These are phyloP conservation scores for Scutellaria minor DNA, from an alignment of 257 asterid genomes.

Conservation along the genomic window DNA sequence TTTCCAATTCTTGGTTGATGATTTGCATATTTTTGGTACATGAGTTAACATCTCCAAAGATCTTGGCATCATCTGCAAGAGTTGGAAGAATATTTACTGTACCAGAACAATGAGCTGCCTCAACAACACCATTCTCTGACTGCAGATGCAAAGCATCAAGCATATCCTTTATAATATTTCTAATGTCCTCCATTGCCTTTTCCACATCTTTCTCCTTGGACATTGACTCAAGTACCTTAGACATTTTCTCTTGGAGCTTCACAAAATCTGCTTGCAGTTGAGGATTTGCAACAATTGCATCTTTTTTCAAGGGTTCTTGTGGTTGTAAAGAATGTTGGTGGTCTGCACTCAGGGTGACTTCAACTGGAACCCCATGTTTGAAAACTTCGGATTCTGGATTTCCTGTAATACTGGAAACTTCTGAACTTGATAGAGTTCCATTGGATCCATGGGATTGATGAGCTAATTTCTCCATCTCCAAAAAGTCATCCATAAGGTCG, in stretches of 20 bases:
- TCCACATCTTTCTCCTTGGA: conserved; percentile 58
- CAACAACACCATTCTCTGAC: conserved; percentile 40
- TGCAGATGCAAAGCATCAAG: conserved; percentile 39
- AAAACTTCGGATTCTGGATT: conserved; percentile 36
- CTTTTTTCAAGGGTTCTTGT: conserved; percentile 35
- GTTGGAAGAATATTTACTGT: too few relatives aligned
- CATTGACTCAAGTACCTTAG: conserved; percentile 59
- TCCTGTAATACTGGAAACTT: conserved; percentile 34
- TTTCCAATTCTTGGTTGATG: conserved; percentile 50
- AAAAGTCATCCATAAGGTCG: conserved; percentile 94
- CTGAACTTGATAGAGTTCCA: conserved; percentile 51
- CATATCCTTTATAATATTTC: conserved; percentile 57
- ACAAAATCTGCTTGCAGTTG: conserved; percentile 43
- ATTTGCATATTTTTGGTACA: conserved; percentile 26
- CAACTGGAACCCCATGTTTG: conserved; percentile 36
- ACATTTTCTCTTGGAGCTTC: conserved; percentile 64
- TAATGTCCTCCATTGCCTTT: conserved; percentile 56
- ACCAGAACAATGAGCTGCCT: conserved; percentile 36
- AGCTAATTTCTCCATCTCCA: conserved; percentile 99
- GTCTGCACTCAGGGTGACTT: conserved; percentile 34
- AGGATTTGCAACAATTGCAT: conserved; percentile 39
- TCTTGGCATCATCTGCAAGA: too few relatives aligned
- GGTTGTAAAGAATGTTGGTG: conserved; percentile 33
- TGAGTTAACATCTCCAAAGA: too few relatives aligned
- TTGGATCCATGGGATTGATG: conserved; percentile 52